phyloP scores from a whole-genome alignment of 1,284 basidiomycete genomes.

The Entoloma clypeatum region DNA sequence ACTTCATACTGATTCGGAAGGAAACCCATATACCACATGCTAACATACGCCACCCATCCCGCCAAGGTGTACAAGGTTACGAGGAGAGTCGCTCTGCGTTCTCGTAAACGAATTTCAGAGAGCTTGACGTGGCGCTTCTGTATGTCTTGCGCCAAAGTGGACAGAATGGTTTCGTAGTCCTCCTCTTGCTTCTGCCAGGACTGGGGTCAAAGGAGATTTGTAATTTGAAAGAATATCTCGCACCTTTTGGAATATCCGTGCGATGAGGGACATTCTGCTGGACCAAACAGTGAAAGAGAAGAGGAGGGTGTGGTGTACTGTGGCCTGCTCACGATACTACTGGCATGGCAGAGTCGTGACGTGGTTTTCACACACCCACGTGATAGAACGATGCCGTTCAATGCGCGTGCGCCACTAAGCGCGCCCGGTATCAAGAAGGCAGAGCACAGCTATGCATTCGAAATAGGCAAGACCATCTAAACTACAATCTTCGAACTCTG shows the following conservation, averaged over 20 bases:
- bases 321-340: not conserved
- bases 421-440: too few species aligned
- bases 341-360: too few species aligned
- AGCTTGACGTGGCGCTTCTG: constrained; percentile 76
- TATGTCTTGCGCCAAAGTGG: constrained; percentile 61
- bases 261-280: constrained; percentile 17
- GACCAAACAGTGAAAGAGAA: constrained; percentile 2
- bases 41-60: constrained; percentile 77
- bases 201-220: not conserved
- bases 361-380: too few species aligned
- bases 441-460: too few species aligned
- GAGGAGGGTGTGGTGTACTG: not conserved
- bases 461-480: too few species aligned
- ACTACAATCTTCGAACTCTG: too few species aligned
- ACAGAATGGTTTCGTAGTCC: constrained; percentile 70
- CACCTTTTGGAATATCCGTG: constrained; percentile 29
- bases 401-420: too few species aligned
- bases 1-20: constrained; percentile 44
- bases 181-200: constrained; percentile 41
- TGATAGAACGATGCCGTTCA: too few species aligned
- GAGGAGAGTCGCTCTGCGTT: constrained; percentile 77
- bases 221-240: not conserved
- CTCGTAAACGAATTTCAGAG: constrained; percentile 83
- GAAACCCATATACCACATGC: constrained; percentile 74
- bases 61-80: constrained; percentile 82